These are phyloP conservation scores for Hemerocallis citrina DNA, from an alignment of 106 monocot genomes.

Conservation along the genomic window DNA sequence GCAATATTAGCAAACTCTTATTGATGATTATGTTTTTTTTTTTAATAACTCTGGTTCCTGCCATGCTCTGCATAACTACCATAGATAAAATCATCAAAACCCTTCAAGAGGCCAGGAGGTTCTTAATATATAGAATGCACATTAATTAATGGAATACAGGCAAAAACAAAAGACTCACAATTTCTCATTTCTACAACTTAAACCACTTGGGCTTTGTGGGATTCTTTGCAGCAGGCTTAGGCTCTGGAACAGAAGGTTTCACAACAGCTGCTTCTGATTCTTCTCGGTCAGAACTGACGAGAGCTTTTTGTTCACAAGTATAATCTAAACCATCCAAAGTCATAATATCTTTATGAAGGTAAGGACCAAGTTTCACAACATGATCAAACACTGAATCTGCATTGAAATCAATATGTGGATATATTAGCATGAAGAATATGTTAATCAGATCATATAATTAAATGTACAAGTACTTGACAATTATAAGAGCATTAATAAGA, in stretches of 20 bases:
- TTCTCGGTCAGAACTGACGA: background rate
- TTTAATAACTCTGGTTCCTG: no score
- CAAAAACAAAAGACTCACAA: no score
- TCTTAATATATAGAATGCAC: no score
- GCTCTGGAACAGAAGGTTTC: slow-evolving; percentile 4
- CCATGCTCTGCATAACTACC: no score
- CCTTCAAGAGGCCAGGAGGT: no score
- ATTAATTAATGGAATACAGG: no score
- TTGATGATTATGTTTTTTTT: no score
- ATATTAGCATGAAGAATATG: background rate
- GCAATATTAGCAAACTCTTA: no score
- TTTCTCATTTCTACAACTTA: slow-evolving; percentile 22
- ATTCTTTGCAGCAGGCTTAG: slow-evolving; percentile 16
- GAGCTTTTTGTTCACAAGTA: background rate
- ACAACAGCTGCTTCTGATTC: background rate
- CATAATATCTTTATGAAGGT: slow-evolving; percentile 4
- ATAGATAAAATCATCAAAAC: no score
- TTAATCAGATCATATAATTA: background rate
- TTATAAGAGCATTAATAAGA: no score
- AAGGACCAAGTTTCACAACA: background rate
- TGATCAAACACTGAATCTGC: slow-evolving; percentile 1
- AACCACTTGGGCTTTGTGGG: slow-evolving; percentile 20
- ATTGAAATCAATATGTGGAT: background rate
- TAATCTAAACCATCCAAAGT: slow-evolving; percentile 6
- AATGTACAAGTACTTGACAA: background rate